Conservation (phyloP, 2,329 filamentous ascomycete genomes). For the Rhynchosporium agropyri region DNA sequence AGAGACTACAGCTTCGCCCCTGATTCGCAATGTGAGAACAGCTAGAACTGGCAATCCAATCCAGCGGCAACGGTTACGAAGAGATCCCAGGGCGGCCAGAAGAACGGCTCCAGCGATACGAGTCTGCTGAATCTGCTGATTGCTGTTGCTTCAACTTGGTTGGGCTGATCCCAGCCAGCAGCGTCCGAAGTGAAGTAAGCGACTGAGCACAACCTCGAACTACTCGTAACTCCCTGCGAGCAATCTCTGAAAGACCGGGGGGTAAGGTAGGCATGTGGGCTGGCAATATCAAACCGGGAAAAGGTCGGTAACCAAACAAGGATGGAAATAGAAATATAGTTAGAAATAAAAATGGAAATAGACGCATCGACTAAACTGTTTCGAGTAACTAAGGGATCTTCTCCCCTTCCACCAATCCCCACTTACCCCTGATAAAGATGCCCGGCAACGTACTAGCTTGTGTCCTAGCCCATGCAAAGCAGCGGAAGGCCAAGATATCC, state of each 20-base stretch:
- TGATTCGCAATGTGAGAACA: constrained; percentile 15
- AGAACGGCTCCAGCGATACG: not conserved
- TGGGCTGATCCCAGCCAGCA: constrained; percentile 13
- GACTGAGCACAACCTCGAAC: constrained; percentile 4
- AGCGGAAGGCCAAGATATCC: constrained; percentile 6
- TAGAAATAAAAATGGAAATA: not conserved
- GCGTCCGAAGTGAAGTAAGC: constrained; percentile 1
- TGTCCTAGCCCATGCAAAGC: constrained; percentile 6
- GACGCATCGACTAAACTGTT: not conserved
- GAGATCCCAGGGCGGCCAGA: not conserved
- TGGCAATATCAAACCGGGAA: not conserved
- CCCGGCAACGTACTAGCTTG: constrained; percentile 2
- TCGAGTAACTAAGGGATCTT: not conserved
- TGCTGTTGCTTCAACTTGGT: not conserved
- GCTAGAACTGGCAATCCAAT: constrained; percentile 21
- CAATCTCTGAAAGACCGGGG: constrained; percentile 9
- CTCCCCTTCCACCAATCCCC: constrained; percentile 10
- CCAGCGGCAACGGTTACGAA: constrained; percentile 13
- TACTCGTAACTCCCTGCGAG: constrained; percentile 1
- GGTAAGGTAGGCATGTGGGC: not conserved
- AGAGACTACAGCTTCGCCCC: not conserved
- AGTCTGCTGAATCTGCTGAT: constrained; percentile 2
- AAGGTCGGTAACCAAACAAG: not conserved
- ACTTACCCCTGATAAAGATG: constrained; percentile 1
- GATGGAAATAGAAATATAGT: not conserved